A percentile compares a stretch with the other conserved stretches of the same genome.
Conservation (phyloP, 116 monocot species). For the Dioscorea cayenensis region DNA sequence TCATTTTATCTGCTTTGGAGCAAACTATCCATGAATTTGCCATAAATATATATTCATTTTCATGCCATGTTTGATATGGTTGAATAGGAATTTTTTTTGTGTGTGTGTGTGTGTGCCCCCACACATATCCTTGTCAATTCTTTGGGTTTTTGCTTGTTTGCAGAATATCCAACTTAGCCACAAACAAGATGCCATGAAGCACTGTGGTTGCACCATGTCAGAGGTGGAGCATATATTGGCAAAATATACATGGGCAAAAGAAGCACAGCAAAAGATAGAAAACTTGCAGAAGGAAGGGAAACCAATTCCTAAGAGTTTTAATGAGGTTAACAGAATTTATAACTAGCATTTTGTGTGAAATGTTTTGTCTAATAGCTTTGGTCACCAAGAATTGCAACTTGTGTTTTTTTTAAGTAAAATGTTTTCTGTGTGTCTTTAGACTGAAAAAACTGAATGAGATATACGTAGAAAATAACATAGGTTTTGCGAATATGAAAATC, state of each 20-base stretch:
- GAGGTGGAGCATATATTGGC: conserved; percentile 88
- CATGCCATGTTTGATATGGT: too few species aligned
- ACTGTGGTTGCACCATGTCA: conserved; percentile 86
- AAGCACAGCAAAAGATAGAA: conserved; percentile 79
- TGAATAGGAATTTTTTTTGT: too few species aligned
- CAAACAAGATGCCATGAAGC: conserved; percentile 74
- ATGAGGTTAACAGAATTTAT: conserved; percentile 43
- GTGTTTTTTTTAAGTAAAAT: not conserved
- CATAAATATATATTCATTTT: not conserved
- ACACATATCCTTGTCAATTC: not conserved
- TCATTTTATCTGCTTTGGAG: too few species aligned
- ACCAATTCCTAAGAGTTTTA: conserved; percentile 63
- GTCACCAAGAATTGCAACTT: not conserved
- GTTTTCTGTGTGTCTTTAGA: not conserved
- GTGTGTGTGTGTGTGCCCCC: too few species aligned
- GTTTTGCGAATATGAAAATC: not conserved
- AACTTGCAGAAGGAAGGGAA: conserved; percentile 95
- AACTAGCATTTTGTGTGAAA: not conserved
- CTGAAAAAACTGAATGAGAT: not conserved
- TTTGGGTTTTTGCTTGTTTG: conserved; percentile 4
- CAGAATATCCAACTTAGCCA: conserved; percentile 76
- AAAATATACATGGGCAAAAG: conserved; percentile 87
- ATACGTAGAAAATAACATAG: not conserved
- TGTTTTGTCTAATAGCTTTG: not conserved
- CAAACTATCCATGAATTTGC: too few species aligned